phyloP scores from a whole-genome alignment of 768 basidiomycete species.

The Galerina marginata region DNA sequence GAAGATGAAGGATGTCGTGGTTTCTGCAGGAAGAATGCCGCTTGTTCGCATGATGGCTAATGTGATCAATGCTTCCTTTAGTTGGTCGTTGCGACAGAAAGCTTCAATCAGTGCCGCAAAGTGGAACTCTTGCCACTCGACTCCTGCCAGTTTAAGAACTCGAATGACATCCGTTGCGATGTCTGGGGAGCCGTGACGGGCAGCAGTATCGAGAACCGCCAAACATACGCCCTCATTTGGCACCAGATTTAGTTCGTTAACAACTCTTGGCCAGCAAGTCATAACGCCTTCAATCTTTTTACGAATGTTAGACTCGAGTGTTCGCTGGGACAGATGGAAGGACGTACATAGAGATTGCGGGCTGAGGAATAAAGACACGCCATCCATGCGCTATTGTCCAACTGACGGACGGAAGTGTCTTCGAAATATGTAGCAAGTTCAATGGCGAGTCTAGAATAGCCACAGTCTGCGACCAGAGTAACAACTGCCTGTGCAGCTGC shows the following conservation, averaged over 20 bases:
- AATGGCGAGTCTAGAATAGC: conserved; percentile 69
- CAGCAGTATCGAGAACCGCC: conserved; percentile 74
- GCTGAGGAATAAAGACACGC: conserved; percentile 70
- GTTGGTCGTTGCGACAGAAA: conserved; percentile 57
- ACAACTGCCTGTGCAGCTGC: conserved; percentile 58
- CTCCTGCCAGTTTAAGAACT: conserved; percentile 52
- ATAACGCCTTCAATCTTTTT: conserved; percentile 71
- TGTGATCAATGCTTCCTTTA: conserved; percentile 67
- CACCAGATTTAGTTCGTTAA: conserved; percentile 52
- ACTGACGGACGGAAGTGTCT: conserved; percentile 50
- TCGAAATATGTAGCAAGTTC: conserved; percentile 74
- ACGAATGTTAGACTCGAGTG: neutral
- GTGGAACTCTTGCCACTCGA: conserved; percentile 70
- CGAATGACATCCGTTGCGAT: conserved; percentile 72
- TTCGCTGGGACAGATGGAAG: neutral
- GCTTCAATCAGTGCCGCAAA: conserved; percentile 81
- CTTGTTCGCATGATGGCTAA: conserved; percentile 64
- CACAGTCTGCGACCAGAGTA: conserved; percentile 53
- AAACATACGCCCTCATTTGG: conserved; percentile 81
- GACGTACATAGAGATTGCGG: conserved; percentile 63
- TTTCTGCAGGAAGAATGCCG: conserved; percentile 51
- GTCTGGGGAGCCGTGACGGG: conserved; percentile 71
- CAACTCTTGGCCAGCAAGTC: conserved; percentile 64
- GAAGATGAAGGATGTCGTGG: conserved; percentile 61
- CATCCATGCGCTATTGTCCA: conserved; percentile 66